Conservation (phyloP, 1,284 basidiomycete genomes). For the Stereum hirsutum region DNA sequence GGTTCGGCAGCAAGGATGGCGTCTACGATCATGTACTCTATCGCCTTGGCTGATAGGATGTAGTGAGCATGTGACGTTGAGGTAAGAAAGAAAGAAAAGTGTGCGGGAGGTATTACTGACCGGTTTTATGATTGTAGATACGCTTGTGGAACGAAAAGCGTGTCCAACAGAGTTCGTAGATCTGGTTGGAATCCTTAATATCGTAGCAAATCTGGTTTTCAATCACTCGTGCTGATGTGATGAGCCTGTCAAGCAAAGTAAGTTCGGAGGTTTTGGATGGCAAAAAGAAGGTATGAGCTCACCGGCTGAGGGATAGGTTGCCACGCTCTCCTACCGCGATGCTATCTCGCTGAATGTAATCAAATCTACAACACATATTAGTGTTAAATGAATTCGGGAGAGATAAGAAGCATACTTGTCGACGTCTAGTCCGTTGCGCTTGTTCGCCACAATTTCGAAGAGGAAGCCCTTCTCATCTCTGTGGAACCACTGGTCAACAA, state of each 20-base stretch:
- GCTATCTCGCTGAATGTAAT: slow-evolving; percentile 69
- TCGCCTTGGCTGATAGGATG: slow-evolving; percentile 46
- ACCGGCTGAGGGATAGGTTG: slow-evolving; percentile 45
- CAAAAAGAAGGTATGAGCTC: slow-evolving; percentile 4
- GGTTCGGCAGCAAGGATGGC: slow-evolving; percentile 59
- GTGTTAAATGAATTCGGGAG: background rate
- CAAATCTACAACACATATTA: slow-evolving; percentile 39
- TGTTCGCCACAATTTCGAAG: slow-evolving; percentile 72
- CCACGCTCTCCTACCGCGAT: slow-evolving; percentile 59
- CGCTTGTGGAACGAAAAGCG: slow-evolving; percentile 70
- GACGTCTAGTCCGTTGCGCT: slow-evolving; percentile 70
- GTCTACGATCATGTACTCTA: slow-evolving; percentile 76
- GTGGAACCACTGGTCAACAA: too few relatives aligned
- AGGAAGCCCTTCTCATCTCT: slow-evolving; percentile 34
- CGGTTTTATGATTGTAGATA: slow-evolving; percentile 72
- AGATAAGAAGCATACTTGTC: slow-evolving; percentile 48
- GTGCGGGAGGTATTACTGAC: slow-evolving; percentile 28
- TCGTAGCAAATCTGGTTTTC: slow-evolving; percentile 67
- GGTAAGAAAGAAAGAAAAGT: background rate
- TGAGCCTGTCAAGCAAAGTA: slow-evolving; percentile 33
- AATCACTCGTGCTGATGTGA: slow-evolving; percentile 65
- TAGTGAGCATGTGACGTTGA: background rate
- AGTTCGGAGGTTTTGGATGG: background rate
- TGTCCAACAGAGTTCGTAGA: slow-evolving; percentile 64
- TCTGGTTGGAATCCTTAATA: slow-evolving; percentile 68